Conservation (phyloP, 331 rosid genomes). For the Cydonia oblonga region DNA sequence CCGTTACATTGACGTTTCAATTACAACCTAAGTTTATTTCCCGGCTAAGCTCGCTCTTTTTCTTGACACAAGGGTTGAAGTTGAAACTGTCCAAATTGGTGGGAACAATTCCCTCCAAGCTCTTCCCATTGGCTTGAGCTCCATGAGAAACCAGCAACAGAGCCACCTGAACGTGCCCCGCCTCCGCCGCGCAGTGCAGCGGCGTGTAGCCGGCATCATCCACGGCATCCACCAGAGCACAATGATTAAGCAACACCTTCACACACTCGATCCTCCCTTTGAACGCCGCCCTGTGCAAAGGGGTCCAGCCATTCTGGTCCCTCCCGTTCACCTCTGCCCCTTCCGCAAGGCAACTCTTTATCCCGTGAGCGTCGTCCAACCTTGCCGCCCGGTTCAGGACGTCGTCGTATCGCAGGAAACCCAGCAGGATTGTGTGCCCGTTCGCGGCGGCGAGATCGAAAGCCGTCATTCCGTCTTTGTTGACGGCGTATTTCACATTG, state of each 20-base stretch:
- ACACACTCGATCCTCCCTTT: slow-evolving; percentile 62
- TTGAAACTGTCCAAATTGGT: slow-evolving; percentile 17
- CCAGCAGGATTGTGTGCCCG: slow-evolving; percentile 33
- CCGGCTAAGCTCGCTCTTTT: too few species aligned
- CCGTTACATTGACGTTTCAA: too few species aligned
- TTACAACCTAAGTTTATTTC: too few species aligned
- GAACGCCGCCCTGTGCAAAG: slow-evolving; percentile 80
- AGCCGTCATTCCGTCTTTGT: slow-evolving; percentile 46
- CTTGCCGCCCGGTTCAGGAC: slow-evolving; percentile 49
- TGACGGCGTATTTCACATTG: slow-evolving; percentile 35
- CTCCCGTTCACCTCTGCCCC: slow-evolving; percentile 49
- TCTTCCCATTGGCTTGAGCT: slow-evolving; percentile 23
- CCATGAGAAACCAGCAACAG: slow-evolving; percentile 41
- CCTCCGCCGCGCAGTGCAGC: slow-evolving; percentile 55
- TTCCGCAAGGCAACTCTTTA: slow-evolving; percentile 42
- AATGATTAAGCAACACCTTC: slow-evolving; percentile 45
- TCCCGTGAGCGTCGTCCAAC: slow-evolving; percentile 38
- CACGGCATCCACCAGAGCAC: slow-evolving; percentile 49
- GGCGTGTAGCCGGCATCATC: slow-evolving; percentile 68
- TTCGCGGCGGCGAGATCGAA: slow-evolving; percentile 40
- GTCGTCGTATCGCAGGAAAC: slow-evolving; percentile 41
- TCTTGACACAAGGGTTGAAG: too few species aligned
- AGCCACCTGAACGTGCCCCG: slow-evolving; percentile 62
- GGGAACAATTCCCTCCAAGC: slow-evolving; percentile 15
- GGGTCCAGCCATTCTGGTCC: slow-evolving; percentile 86